Evolutionary conservation across 257 asterid species (phyloP).

Genomic region (Ligustrum vulgare): DNA sequence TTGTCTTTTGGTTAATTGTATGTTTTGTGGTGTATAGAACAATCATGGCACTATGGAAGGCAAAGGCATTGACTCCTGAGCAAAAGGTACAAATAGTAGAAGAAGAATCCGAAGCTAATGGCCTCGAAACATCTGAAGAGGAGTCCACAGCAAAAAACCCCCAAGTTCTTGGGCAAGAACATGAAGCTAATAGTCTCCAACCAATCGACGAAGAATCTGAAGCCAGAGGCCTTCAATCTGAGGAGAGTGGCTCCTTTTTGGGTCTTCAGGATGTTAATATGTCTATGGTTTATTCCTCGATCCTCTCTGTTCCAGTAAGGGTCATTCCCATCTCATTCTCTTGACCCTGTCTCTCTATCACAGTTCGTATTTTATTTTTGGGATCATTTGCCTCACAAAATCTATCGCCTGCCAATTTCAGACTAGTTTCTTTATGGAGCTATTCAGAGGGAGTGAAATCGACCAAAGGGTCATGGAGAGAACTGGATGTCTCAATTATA

Average conservation of each 20-base stretch:
- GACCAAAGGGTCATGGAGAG: conserved; percentile 87
- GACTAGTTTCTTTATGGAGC: conserved; percentile 88
- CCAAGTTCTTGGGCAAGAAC: conserved; percentile 44
- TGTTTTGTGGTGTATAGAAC: conserved; percentile 48
- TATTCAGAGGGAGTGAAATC: conserved; percentile 81
- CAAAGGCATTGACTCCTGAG: conserved; percentile 90
- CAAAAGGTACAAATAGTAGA: conserved; percentile 87
- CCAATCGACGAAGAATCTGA: conserved; percentile 76
- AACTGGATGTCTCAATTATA: conserved; percentile 81
- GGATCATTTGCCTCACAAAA: background rate
- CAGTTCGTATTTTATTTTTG: background rate
- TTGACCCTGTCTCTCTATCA: background rate
- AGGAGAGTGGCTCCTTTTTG: conserved; percentile 69
- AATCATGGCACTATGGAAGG: conserved; percentile 94
- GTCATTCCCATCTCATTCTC: background rate
- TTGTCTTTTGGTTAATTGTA: background rate
- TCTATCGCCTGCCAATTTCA: conserved; percentile 31
- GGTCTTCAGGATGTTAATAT: conserved; percentile 77
- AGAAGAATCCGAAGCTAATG: conserved; percentile 66
- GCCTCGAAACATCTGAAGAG: conserved; percentile 63
- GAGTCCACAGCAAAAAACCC: conserved; percentile 50
- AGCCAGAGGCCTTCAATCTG: conserved; percentile 53
- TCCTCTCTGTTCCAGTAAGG: conserved; percentile 85
- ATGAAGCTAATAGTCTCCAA: conserved; percentile 39
- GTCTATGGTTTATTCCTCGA: conserved; percentile 69